A percentile compares a stretch with the other conserved stretches of the same genome.
Conservation (phyloP, 78 protist species). For the Cyanophora paradoxa region DNA sequence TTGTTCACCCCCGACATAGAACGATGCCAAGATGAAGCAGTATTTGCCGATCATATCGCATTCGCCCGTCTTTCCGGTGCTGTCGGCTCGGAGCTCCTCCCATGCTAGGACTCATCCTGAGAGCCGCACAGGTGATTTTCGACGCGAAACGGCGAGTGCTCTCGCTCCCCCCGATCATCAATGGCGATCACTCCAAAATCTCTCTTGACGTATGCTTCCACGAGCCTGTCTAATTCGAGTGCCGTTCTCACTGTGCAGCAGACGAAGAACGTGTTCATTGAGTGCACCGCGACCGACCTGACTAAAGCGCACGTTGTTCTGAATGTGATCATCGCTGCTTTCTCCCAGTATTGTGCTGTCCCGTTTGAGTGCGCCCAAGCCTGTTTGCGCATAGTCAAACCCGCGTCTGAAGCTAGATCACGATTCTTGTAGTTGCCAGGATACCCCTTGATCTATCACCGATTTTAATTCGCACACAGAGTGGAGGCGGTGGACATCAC, state of each 20-base stretch:
- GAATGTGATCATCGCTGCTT: conserved; percentile 83
- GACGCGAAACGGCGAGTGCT: conserved; percentile 77
- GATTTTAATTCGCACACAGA: too few relatives aligned
- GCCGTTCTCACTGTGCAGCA: conserved; percentile 39
- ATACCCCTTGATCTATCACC: too few relatives aligned
- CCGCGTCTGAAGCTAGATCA: too few relatives aligned
- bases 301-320: conserved; percentile 87
- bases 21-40: conserved; percentile 44
- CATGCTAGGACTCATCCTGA: too few relatives aligned
- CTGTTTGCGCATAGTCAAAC: too few relatives aligned
- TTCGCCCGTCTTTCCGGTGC: conserved; percentile 26
- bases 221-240: background rate
- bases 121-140: conserved; percentile 62
- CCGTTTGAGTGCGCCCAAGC: too few relatives aligned
- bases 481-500: too few relatives aligned
- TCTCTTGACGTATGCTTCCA: background rate
- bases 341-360: conserved; percentile 81
- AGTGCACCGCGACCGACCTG: conserved; percentile 87
- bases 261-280: conserved; percentile 95
- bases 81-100: too few relatives aligned
- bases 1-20: background rate
- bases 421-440: too few relatives aligned
- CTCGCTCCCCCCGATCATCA: conserved; percentile 99
- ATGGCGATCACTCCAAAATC: conserved; percentile 90
- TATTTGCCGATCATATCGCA: conserved; percentile 52